Percentiles rank a stretch among this genome's conserved stretches.
These are phyloP conservation scores for Paecilomyces sp. DNA, from an alignment of 2,329 filamentous ascomycete genomes.

Conservation along the genomic window DNA sequence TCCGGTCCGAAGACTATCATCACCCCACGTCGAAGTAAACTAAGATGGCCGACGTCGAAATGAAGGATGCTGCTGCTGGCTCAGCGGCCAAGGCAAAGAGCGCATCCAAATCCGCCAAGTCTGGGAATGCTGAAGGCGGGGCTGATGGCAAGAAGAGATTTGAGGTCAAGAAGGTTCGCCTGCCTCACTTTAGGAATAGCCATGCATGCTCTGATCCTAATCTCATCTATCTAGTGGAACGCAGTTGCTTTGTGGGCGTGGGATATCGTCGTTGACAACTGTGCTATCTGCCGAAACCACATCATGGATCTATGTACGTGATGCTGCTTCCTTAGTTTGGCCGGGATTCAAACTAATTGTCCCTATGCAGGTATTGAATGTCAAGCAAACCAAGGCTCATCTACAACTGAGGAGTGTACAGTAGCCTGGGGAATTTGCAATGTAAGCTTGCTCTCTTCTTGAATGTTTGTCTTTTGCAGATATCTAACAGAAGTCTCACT, in stretches of 20 bases:
- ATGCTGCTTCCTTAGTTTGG: neutral
- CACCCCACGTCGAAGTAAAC: slow-evolving; percentile 2
- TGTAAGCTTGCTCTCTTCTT: slow-evolving; percentile 48
- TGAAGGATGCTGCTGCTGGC: slow-evolving; percentile 71
- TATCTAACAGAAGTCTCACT: slow-evolving; percentile 1
- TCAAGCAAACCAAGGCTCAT: slow-evolving; percentile 95
- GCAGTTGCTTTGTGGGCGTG: slow-evolving; percentile 97
- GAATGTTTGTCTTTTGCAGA: neutral
- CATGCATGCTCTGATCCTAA: slow-evolving; percentile 6
- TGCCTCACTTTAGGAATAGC: neutral
- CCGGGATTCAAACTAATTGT: neutral
- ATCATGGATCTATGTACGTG: slow-evolving; percentile 95
- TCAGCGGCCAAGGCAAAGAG: slow-evolving; percentile 47
- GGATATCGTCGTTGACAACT: slow-evolving; percentile 99
- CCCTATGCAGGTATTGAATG: slow-evolving; percentile 76
- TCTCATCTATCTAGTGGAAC: slow-evolving; percentile 67
- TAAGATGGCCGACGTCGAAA: slow-evolving; percentile 89
- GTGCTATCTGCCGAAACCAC: slow-evolving; percentile 97
- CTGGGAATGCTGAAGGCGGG: slow-evolving; percentile 41
- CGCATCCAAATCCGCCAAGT: slow-evolving; percentile 50
- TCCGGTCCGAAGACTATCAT: neutral
- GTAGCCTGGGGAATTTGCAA: slow-evolving; percentile 99
- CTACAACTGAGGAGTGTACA: slow-evolving; percentile 95
- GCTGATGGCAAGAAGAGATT: slow-evolving; percentile 84
- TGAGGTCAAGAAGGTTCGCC: slow-evolving; percentile 89